phyloP scores from a whole-genome alignment of 192 early-diverging fungal genomes.

The Gamsiella multidivaricata region DNA sequence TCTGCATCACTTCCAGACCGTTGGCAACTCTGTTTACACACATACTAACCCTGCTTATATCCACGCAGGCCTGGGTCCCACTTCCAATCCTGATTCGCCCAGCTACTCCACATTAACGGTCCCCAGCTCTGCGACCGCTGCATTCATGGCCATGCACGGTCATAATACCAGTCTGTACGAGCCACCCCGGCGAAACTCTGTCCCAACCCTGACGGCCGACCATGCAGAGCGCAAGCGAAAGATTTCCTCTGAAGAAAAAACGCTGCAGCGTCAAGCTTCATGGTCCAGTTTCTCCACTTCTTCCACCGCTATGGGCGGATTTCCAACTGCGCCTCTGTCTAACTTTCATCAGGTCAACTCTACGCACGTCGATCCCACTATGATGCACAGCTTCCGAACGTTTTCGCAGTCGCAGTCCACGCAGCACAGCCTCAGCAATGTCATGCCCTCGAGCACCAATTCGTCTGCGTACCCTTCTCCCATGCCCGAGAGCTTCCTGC shows the following conservation, averaged over 20 bases:
- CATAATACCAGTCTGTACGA: slow-evolving; percentile 18
- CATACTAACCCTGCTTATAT: slow-evolving; percentile 11
- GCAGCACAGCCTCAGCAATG: slow-evolving; percentile 25
- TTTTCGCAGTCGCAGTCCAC: slow-evolving; percentile 12
- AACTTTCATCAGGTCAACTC: slow-evolving; percentile 1
- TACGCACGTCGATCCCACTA: slow-evolving; percentile 13
- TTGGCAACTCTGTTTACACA: not conserved
- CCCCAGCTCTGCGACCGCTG: slow-evolving; percentile 13
- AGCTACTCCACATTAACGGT: slow-evolving; percentile 5
- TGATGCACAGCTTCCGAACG: slow-evolving; percentile 15
- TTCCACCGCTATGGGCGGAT: not conserved
- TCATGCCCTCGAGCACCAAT: slow-evolving; percentile 16
- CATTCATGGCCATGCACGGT: slow-evolving; percentile 36
- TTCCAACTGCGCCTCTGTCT: slow-evolving; percentile 4
- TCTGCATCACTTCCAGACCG: slow-evolving; percentile 45
- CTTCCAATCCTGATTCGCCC: slow-evolving; percentile 3
- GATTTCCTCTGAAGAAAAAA: slow-evolving; percentile 33
- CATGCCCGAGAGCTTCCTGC: slow-evolving; percentile 31
- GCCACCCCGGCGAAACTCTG: slow-evolving; percentile 31
- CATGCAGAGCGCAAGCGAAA: slow-evolving; percentile 20
- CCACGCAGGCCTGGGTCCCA: slow-evolving; percentile 21
- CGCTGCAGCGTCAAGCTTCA: slow-evolving; percentile 31
- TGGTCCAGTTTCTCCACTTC: slow-evolving; percentile 27
- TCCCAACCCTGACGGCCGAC: slow-evolving; percentile 22
- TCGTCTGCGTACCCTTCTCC: slow-evolving; percentile 34